phyloP scores from a whole-genome alignment of 2,329 filamentous ascomycete genomes.

The Xylariaceae sp. region DNA sequence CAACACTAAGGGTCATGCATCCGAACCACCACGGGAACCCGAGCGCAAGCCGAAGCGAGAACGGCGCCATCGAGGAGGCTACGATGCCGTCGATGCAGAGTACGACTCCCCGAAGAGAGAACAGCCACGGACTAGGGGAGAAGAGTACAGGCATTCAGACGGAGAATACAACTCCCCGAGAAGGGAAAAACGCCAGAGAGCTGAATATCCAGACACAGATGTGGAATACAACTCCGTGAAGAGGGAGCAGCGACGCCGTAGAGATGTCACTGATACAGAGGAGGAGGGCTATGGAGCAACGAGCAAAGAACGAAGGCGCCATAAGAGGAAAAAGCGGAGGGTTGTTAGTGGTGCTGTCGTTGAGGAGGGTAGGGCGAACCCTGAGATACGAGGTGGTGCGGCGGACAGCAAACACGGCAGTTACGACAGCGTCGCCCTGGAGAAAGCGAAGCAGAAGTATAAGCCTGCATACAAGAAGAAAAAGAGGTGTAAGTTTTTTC shows the following conservation, averaged over 20 bases:
- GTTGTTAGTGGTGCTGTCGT: conserved; percentile 71
- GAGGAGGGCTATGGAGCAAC: conserved; percentile 20
- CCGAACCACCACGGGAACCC: conserved; percentile 47
- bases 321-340: conserved; percentile 55
- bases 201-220: conserved; percentile 28
- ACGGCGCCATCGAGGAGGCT: conserved; percentile 33
- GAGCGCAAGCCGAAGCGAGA: conserved; percentile 43
- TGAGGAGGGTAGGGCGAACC: conserved; percentile 63
- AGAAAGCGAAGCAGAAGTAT: conserved; percentile 45
- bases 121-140: conserved; percentile 5
- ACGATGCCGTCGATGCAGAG: conserved; percentile 33
- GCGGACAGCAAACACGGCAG: conserved; percentile 41
- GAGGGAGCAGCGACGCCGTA: conserved; percentile 20
- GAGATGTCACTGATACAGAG: conserved; percentile 14
- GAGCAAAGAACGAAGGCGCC: conserved; percentile 36
- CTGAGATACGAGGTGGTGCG: conserved; percentile 47
- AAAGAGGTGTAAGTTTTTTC: conserved; percentile 58
- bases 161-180: conserved; percentile 24
- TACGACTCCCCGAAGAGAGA: conserved; percentile 35
- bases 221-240: conserved; percentile 27
- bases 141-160: conserved; percentile 23
- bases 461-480: conserved; percentile 58
- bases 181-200: conserved; percentile 24
- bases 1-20: conserved; percentile 49
- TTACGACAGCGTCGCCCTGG: conserved; percentile 54